These are phyloP conservation scores for Trametes villosa DNA, from an alignment of 768 basidiomycete genomes.

Conservation along the genomic window DNA sequence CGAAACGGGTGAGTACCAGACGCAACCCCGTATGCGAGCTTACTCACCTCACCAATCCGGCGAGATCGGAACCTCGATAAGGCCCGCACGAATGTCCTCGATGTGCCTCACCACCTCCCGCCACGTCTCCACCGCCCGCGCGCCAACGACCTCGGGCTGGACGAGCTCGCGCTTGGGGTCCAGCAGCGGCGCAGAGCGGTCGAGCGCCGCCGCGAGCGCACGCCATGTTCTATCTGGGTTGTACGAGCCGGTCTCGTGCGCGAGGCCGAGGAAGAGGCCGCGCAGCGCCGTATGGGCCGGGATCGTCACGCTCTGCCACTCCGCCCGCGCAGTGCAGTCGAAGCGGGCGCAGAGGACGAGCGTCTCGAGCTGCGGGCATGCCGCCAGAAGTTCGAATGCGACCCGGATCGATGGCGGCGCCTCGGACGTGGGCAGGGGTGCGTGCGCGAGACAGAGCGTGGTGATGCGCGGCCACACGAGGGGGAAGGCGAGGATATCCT, in stretches of 20 bases:
- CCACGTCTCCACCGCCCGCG: slow-evolving; percentile 1
- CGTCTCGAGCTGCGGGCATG: slow-evolving; percentile 1
- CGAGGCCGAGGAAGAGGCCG: slow-evolving; percentile 4
- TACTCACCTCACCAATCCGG: background rate
- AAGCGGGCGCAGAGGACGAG: slow-evolving; percentile 13
- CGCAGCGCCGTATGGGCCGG: slow-evolving; percentile 1
- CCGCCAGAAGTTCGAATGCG: slow-evolving; percentile 1
- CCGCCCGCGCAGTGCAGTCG: background rate
- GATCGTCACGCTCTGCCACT: background rate
- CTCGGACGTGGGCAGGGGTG: background rate
- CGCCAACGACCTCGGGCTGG: background rate
- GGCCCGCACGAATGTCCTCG: background rate
- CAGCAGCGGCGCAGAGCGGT: slow-evolving; percentile 1
- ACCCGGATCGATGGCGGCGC: background rate
- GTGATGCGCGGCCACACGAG: slow-evolving; percentile 5
- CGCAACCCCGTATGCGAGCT: no score
- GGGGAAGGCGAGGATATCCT: slow-evolving; percentile 4
- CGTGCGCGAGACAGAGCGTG: slow-evolving; percentile 3
- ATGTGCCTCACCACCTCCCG: background rate
- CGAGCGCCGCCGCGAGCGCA: slow-evolving; percentile 1
- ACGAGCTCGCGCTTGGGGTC: background rate
- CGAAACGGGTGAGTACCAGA: no score
- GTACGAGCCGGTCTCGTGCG: slow-evolving; percentile 9
- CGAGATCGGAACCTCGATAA: background rate
- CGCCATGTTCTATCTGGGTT: slow-evolving; percentile 11